Conservation (phyloP, 768 basidiomycete genomes). For the Boletus sensibilis region DNA sequence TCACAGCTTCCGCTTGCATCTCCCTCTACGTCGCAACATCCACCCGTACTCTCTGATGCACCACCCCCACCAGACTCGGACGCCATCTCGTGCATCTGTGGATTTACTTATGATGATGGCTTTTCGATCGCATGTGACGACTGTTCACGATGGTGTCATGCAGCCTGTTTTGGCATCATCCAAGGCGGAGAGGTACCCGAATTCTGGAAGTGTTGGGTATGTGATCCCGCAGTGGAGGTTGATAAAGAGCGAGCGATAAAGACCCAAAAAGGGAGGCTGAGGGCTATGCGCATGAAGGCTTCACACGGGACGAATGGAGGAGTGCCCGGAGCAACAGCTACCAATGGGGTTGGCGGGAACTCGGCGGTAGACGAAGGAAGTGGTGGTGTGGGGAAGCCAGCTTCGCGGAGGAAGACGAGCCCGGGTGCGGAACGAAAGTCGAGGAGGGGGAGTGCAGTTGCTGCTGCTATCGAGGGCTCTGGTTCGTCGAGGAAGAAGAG, state of each 20-base stretch:
- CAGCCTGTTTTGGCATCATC: slow-evolving; percentile 68
- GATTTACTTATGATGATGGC: slow-evolving; percentile 72
- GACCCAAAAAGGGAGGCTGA: slow-evolving; percentile 42
- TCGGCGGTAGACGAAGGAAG: slow-evolving; percentile 19
- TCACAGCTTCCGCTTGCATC: slow-evolving; percentile 17
- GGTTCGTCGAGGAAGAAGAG: slow-evolving; percentile 37
- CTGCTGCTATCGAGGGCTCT: slow-evolving; percentile 37
- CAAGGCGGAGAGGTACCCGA: slow-evolving; percentile 60
- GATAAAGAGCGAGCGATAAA: slow-evolving; percentile 49
- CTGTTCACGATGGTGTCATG: slow-evolving; percentile 84
- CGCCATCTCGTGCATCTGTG: slow-evolving; percentile 72
- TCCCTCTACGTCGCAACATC: slow-evolving; percentile 23
- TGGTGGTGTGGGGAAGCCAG: slow-evolving; percentile 22
- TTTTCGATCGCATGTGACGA: slow-evolving; percentile 83
- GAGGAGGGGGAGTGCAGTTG: slow-evolving; percentile 34
- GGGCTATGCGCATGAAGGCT: slow-evolving; percentile 29
- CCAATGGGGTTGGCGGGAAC: slow-evolving; percentile 17
- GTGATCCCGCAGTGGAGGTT: slow-evolving; percentile 46
- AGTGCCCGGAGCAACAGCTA: slow-evolving; percentile 13
- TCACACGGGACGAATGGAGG: slow-evolving; percentile 28
- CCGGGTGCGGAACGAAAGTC: slow-evolving; percentile 41
- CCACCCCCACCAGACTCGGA: slow-evolving; percentile 40
- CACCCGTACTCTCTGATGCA: slow-evolving; percentile 12
- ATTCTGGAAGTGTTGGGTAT: slow-evolving; percentile 74
- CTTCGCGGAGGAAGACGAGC: slow-evolving; percentile 36